Conservation (phyloP, 345 rosid species). For the Gynandropsis gynandra region DNA sequence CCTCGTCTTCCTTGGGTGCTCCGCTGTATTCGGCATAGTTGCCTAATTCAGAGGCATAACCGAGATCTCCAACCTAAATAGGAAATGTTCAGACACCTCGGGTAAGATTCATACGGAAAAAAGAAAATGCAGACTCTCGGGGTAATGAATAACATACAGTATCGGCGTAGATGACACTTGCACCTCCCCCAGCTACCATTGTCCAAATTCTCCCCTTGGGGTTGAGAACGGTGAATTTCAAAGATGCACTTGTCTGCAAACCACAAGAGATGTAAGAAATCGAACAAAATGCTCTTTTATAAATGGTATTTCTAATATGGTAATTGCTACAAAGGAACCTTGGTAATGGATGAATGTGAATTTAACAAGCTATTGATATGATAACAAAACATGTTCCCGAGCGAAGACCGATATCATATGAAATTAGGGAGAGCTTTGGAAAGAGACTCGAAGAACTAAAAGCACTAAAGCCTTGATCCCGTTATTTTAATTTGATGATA, state of each 20-base stretch:
- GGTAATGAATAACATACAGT: constrained; percentile 41
- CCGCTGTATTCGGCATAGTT: constrained; percentile 97
- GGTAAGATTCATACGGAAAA: too few relatives aligned
- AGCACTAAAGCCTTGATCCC: too few relatives aligned
- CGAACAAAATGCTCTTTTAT: too few relatives aligned
- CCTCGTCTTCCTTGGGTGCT: constrained; percentile 96
- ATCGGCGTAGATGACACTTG: constrained; percentile 96
- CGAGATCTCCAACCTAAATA: constrained; percentile 88
- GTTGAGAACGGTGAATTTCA: constrained; percentile 91
- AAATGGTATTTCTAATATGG: background rate
- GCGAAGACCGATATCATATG: too few relatives aligned
- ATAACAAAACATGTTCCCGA: too few relatives aligned
- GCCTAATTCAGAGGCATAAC: constrained; percentile 82
- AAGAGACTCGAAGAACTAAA: too few relatives aligned
- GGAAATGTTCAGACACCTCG: constrained; percentile 2
- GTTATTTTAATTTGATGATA: constrained; percentile 15
- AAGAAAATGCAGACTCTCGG: constrained; percentile 13
- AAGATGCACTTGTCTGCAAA: constrained; percentile 89
- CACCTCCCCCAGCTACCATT: constrained; percentile 99
- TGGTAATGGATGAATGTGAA: too few relatives aligned
- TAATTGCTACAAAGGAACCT: too few relatives aligned
- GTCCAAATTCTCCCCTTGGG: constrained; percentile 93
- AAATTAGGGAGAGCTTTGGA: too few relatives aligned
- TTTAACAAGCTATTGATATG: too few relatives aligned
- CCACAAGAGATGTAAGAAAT: background rate